A percentile compares a stretch with the other conserved stretches of the same genome.
Conservation (phyloP, 176 grass and related monocot genomes). For the Cymbopogon citratus region DNA sequence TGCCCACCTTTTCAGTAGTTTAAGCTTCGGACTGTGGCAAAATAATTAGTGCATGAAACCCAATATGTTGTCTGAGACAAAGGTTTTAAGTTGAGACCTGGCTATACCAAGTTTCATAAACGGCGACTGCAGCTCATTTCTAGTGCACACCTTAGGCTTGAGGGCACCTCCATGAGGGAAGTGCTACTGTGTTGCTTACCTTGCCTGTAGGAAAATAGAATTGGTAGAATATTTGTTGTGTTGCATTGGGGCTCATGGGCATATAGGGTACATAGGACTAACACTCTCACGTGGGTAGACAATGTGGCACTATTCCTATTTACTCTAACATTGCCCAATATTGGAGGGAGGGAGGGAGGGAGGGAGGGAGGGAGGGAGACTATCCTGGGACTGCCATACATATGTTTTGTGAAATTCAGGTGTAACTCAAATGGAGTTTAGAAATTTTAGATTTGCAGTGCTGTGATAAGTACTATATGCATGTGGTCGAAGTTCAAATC, state of each 20-base stretch:
- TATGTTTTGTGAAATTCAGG: not conserved
- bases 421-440: not conserved
- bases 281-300: too few relatives aligned
- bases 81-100: not conserved
- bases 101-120: not conserved
- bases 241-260: too few relatives aligned
- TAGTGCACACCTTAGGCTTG: not conserved
- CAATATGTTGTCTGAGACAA: not conserved
- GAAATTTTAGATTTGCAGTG: not conserved
- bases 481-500: not conserved
- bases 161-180: not conserved
- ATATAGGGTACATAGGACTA: too few relatives aligned
- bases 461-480: conserved; percentile 7
- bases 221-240: too few relatives aligned
- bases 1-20: not conserved
- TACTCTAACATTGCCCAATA: too few relatives aligned
- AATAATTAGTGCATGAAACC: not conserved
- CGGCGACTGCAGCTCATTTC: not conserved
- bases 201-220: too few relatives aligned
- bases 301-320: too few relatives aligned
- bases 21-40: not conserved
- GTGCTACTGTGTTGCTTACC: too few relatives aligned
- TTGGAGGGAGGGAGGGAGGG: too few relatives aligned
- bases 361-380: too few relatives aligned
- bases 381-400: not conserved